Percentiles rank a stretch among this genome's conserved stretches.
Conservation (phyloP, 805 yeast genomes). For the Lipomyces starkeyi region DNA sequence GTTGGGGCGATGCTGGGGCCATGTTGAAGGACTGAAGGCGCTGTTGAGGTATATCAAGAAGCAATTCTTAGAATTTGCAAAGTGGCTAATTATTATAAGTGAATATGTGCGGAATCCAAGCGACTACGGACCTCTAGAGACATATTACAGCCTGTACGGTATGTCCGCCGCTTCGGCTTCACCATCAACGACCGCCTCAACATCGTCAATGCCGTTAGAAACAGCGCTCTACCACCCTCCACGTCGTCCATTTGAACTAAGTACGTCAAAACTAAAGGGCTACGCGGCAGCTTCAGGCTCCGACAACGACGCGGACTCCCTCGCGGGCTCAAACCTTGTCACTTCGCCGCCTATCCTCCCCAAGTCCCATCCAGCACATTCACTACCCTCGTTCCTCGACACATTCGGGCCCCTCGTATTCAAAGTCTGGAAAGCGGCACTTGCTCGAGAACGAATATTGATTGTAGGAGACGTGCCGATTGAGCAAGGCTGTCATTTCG, state of each 20-base stretch:
- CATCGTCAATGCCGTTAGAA: constrained; percentile 54
- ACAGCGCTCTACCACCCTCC: constrained; percentile 41
- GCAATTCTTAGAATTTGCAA: constrained; percentile 30
- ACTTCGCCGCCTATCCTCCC: constrained; percentile 22
- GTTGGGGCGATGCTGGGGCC: constrained; percentile 40
- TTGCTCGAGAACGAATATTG: constrained; percentile 63
- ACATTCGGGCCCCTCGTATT: constrained; percentile 69
- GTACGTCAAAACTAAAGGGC: constrained; percentile 21
- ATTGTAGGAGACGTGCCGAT: constrained; percentile 47
- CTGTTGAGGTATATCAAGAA: constrained; percentile 33
- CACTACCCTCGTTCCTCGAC: constrained; percentile 53
- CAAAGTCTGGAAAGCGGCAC: constrained; percentile 65
- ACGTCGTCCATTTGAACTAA: constrained; percentile 34
- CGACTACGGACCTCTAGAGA: constrained; percentile 24
- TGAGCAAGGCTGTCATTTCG: constrained; percentile 55
- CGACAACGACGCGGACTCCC: constrained; percentile 28
- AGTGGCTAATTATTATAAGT: constrained; percentile 10
- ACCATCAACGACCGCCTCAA: constrained; percentile 51
- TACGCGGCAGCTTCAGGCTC: constrained; percentile 5
- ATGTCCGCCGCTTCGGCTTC: constrained; percentile 17
- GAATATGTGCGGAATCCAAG: constrained; percentile 24
- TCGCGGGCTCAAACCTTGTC: constrained; percentile 48
- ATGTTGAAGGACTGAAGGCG: constrained; percentile 49
- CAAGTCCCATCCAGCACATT: constrained; percentile 47
- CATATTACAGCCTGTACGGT: constrained; percentile 27